Base-by-base conservation (phyloP, 441 rosid species). In the Rhodomyrtus psidioides region DNA sequence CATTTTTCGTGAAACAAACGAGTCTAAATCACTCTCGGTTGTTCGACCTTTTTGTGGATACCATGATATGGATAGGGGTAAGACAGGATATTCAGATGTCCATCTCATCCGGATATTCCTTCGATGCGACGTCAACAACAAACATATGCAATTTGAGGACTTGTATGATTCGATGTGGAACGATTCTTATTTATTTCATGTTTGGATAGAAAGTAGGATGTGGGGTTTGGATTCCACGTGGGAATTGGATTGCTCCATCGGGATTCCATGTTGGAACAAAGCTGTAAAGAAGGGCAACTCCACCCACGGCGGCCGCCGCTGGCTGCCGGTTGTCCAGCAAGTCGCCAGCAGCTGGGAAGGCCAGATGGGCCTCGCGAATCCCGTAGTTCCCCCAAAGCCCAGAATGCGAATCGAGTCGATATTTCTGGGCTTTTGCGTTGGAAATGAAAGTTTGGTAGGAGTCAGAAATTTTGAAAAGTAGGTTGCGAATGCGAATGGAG, bases 291-390 rank as follows among this genome's bases (percentile, higher is more conserved):
- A 57, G 60, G 8, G n/a, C 79, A 21, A 34, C 49, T 34, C 15
- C 79, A 5, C 49, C 7, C 8, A 14, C 14, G 0, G 0, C 19
- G 24, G 2, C 12, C 2, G 2, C 26, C 14, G 0, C 17, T 30
- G 24, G 12, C 4, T 0, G 4, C 15, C 1, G 1, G 13, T 17
- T 5, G 44, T 23, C 0, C 21, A 2, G 1, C 23, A 0, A 0
- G 1, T 30, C 1, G 12, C 15, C 79, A 0, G 1, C 8, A 10
- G 1, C 49, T 1, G 2, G 9, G 14, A 54, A 6, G n/a, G 58
- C 13, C 13, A 0, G 58, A 23, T 24, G 58, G 26, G 58, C 58
- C 58, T 9, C 58, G n/a, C n/a, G 23, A 4, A 12, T 56, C 6
- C 6, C 59, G n/a, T 24, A 9, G 13, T 12, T 21, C n/a, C 16